Percentiles rank a stretch among this genome's conserved stretches.
phyloP scores from a whole-genome alignment of 2,329 filamentous ascomycete genomes.

The Phaeosphaeriaceae sp. region DNA sequence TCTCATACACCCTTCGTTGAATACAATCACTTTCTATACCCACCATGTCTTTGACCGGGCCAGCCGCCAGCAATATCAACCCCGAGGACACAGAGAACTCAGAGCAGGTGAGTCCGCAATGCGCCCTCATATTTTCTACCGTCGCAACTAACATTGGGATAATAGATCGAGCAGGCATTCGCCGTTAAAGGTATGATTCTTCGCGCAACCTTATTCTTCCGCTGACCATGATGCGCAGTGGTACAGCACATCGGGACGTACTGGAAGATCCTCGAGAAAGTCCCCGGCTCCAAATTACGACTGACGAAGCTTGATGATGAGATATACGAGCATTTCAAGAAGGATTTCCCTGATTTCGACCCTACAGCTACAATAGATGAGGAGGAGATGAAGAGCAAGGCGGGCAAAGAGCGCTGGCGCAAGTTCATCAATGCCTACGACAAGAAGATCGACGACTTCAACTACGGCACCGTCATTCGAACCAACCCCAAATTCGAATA shows the following conservation, averaged over 20 bases:
- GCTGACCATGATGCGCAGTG: constrained; percentile 54
- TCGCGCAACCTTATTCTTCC: neutral
- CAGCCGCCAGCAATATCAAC: constrained; percentile 44
- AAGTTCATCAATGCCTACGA: constrained; percentile 94
- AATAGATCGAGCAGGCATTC: constrained; percentile 97
- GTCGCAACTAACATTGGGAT: constrained; percentile 29
- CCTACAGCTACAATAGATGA: constrained; percentile 81
- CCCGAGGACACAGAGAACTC: constrained; percentile 71
- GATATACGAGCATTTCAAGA: constrained; percentile 86
- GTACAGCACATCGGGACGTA: constrained; percentile 97
- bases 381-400: constrained; percentile 96
- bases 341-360: constrained; percentile 92
- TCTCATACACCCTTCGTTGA: neutral
- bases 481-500: constrained; percentile 82
- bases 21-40: neutral
- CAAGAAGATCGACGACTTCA: constrained; percentile 95
- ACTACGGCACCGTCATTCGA: constrained; percentile 94
- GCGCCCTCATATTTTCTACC: neutral
- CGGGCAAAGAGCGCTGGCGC: constrained; percentile 92
- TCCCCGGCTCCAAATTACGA: constrained; percentile 85
- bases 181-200: constrained; percentile 81
- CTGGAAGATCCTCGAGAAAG: constrained; percentile 92
- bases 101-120: constrained; percentile 63
- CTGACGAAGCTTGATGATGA: constrained; percentile 95
- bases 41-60: constrained; percentile 46